Base-by-base conservation (phyloP, 768 basidiomycete genomes). In the Kwoniella mangroviensis region DNA sequence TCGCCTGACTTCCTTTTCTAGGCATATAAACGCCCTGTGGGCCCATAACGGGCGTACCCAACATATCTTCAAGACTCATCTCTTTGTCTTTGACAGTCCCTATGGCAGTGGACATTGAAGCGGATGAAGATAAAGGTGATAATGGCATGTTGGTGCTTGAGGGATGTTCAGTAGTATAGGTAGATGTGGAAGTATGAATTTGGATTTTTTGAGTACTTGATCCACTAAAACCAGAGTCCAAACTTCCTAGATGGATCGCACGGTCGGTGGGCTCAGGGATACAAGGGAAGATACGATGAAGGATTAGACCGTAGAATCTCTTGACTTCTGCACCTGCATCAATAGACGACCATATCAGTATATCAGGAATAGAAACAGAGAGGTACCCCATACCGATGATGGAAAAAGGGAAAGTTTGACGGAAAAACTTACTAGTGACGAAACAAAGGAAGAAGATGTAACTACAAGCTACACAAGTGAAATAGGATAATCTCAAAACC, bases 381-480 rank as follows among this genome's bases (percentile, higher is more conserved):
- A 34, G 34, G 34, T 34, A 34, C 34, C 34, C 34, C 34, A 34
- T 34, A 34, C 34, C 34, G 34, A 34, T 34, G 34, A 7, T 34
- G 34, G 34, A 7, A 34, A 34, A 34, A 34, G 34, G 34, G 34
- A 34, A 34, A 34, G 34, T 34, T 34, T 34, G 34, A 34, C 6
- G 34, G 34, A 34, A n/a, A 49, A 13, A 71, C 81, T 68, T 53
- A 82, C 81, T 75, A 9, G 79, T 81, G 7, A 78, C 79, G 69
- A 82, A 82, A 68, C 80, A 82, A 40, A 79, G 61, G 67, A 82
- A 77, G 71, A 82, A 81, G 55, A 81, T 70, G 54, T 74, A 69
- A 49, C 70, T 73, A 67, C 81, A 82, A 4, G 75, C 80, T 22
- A 77, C 65, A 41, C 81, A 77, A 6, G 79, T 81, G 70, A 77